These are phyloP conservation scores for Didymella lethalis DNA, from an alignment of 2,329 filamentous ascomycete genomes.

Conservation along the genomic window DNA sequence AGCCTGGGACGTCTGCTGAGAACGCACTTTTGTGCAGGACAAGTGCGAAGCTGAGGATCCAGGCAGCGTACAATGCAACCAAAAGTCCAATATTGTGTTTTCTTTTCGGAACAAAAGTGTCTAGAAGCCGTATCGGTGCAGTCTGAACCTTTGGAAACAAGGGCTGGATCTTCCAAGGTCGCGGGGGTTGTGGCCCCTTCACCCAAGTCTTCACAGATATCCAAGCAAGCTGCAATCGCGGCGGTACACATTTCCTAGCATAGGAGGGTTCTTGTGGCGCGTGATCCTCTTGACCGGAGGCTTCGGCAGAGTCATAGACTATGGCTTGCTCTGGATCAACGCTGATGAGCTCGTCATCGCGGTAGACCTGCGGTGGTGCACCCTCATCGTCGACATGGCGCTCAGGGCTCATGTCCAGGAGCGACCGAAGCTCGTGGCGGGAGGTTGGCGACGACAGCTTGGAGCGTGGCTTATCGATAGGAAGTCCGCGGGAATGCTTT, in stretches of 20 bases:
- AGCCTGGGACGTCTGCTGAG: constrained; percentile 68
- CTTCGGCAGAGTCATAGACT: constrained; percentile 38
- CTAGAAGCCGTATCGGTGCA: constrained; percentile 69
- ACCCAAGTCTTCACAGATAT: constrained; percentile 54
- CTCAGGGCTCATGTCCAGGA: constrained; percentile 36
- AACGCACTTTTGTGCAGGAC: constrained; percentile 71
- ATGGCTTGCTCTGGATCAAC: constrained; percentile 38
- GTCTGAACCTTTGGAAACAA: constrained; percentile 73
- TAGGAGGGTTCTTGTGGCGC: constrained; percentile 30
- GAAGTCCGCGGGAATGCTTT: constrained; percentile 8
- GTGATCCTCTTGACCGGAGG: constrained; percentile 41
- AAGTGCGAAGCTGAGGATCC: constrained; percentile 74
- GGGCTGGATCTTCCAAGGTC: constrained; percentile 58
- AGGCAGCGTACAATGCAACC: constrained; percentile 67
- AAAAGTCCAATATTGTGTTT: constrained; percentile 68
- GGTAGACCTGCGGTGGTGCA: constrained; percentile 43
- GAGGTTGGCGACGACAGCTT: constrained; percentile 37
- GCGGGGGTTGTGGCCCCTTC: constrained; percentile 58
- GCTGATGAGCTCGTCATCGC: constrained; percentile 41
- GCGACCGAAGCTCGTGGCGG: constrained; percentile 44
- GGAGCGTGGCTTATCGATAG: constrained; percentile 36
- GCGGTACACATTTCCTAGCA: constrained; percentile 56
- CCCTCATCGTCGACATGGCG: constrained; percentile 35
- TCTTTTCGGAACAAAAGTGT: constrained; percentile 67
- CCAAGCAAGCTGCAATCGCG: constrained; percentile 59